Evolutionary conservation across 208 protist species (phyloP).

Genomic region (Trypanosoma mega): DNA sequence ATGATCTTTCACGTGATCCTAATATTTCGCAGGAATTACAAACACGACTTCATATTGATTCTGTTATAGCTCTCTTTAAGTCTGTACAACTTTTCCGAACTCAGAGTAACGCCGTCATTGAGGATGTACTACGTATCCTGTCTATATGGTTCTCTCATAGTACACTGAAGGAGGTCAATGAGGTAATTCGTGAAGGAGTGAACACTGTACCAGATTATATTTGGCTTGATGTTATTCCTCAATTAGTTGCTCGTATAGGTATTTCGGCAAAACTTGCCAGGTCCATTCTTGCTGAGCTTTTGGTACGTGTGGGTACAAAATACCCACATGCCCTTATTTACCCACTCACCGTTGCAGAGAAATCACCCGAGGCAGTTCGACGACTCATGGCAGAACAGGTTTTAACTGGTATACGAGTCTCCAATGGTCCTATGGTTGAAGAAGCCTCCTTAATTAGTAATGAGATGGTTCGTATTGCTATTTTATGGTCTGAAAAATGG

Average conservation of each 20-base stretch:
- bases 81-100: slow-evolving; percentile 76
- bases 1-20: slow-evolving; percentile 75
- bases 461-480: slow-evolving; percentile 99
- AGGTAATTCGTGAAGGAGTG: slow-evolving; percentile 91
- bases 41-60: slow-evolving; percentile 59
- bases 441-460: slow-evolving; percentile 97
- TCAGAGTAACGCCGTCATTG: slow-evolving; percentile 76
- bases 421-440: slow-evolving; percentile 80
- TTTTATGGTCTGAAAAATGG: slow-evolving; percentile 97
- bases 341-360: slow-evolving; percentile 97
- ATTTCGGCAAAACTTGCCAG: slow-evolving; percentile 86
- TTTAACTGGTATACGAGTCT: slow-evolving; percentile 72
- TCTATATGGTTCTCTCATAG: slow-evolving; percentile 98
- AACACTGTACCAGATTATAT: slow-evolving; percentile 93
- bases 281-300: slow-evolving; percentile 92
- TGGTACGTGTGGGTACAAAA: slow-evolving; percentile 93
- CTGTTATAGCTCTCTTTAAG: slow-evolving; percentile 78
- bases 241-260: slow-evolving; percentile 98
- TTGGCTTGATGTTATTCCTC: slow-evolving; percentile 99
- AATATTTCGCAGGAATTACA: slow-evolving; percentile 56
- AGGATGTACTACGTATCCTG: slow-evolving; percentile 98
- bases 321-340: slow-evolving; percentile 99
- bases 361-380: slow-evolving; percentile 75
- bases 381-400: slow-evolving; percentile 80
- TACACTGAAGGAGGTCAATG: slow-evolving; percentile 61